phyloP scores from a whole-genome alignment of 2,329 filamentous ascomycete species.

The Paracorniculantispora psalliotae region DNA sequence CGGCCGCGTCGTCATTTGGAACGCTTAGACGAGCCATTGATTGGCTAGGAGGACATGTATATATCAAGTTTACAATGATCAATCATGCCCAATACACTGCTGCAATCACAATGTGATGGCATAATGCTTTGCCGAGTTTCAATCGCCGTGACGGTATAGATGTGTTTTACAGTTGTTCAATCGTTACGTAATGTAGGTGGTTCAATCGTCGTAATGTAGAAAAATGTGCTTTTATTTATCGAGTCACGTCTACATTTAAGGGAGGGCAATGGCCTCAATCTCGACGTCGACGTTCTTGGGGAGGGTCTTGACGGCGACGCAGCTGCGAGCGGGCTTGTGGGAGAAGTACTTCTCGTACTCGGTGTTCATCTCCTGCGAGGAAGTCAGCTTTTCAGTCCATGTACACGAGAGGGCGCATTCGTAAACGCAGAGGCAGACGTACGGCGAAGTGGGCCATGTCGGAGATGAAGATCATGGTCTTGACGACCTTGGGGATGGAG shows the following conservation, averaged over 20 bases:
- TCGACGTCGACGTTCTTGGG: conserved; percentile 83
- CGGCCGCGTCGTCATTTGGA: conserved; percentile 77
- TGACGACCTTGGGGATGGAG: conserved; percentile 74
- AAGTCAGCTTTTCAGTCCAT: neutral
- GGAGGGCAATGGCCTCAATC: conserved; percentile 81
- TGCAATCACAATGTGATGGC: neutral
- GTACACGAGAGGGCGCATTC: neutral
- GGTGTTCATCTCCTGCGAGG: conserved; percentile 66
- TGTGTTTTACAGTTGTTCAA: too few relatives aligned
- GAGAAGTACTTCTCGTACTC: conserved; percentile 80
- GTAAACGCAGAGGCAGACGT: conserved; percentile 21
- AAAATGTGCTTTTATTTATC: conserved; percentile 6
- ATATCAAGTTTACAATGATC: neutral
- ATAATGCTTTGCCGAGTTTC: too few relatives aligned
- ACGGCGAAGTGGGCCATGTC: conserved; percentile 84
- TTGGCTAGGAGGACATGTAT: neutral
- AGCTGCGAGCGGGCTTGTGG: conserved; percentile 83
- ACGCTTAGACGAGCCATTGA: conserved; percentile 40
- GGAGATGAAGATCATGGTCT: conserved; percentile 85
- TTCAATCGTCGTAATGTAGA: too few relatives aligned
- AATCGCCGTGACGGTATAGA: too few relatives aligned
- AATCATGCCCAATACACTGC: neutral
- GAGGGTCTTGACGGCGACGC: conserved; percentile 83
- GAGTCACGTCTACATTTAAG: conserved; percentile 32
- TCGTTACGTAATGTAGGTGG: too few relatives aligned